Percentiles rank a stretch among this genome's conserved stretches.
These are phyloP conservation scores for Neurospora discreta DNA, from an alignment of 495 filamentous ascomycete genomes.

Conservation along the genomic window DNA sequence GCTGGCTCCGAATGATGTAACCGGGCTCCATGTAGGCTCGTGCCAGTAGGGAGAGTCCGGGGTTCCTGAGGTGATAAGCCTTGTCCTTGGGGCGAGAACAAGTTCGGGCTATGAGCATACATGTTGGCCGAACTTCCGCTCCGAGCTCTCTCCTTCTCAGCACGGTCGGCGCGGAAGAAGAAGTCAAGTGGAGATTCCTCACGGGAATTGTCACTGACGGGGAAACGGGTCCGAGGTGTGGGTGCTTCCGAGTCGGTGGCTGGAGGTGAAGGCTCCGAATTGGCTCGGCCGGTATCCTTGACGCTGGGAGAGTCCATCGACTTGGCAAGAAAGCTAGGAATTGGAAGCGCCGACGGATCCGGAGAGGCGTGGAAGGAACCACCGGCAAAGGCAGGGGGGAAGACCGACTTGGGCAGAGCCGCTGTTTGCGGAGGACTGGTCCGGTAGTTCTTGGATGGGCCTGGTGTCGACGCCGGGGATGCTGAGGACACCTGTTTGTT, in stretches of 20 bases:
- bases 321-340: conserved; percentile 85
- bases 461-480: conserved; percentile 24
- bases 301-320: conserved; percentile 48
- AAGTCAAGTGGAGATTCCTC: conserved; percentile 74
- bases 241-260: conserved; percentile 30
- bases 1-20: conserved; percentile 1
- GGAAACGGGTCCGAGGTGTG: conserved; percentile 25
- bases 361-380: conserved; percentile 94
- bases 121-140: conserved; percentile 34
- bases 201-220: conserved; percentile 16
- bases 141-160: conserved; percentile 53
- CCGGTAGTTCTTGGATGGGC: conserved; percentile 22
- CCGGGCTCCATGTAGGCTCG: conserved; percentile 16
- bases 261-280: conserved; percentile 26
- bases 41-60: conserved; percentile 20
- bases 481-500: conserved; percentile 23
- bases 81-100: conserved; percentile 26
- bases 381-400: conserved; percentile 68
- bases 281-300: conserved; percentile 20
- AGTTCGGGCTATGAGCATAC: conserved; percentile 13
- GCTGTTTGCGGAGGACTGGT: conserved; percentile 29
- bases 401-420: conserved; percentile 18
- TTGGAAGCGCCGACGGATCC: conserved; percentile 82
- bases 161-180: conserved; percentile 76
- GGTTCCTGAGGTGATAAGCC: conserved; percentile 24